A percentile compares a stretch with the other conserved stretches of the same genome.
Conservation (phyloP, 1,284 basidiomycete genomes). For the Lentinula novae-zelandiae region DNA sequence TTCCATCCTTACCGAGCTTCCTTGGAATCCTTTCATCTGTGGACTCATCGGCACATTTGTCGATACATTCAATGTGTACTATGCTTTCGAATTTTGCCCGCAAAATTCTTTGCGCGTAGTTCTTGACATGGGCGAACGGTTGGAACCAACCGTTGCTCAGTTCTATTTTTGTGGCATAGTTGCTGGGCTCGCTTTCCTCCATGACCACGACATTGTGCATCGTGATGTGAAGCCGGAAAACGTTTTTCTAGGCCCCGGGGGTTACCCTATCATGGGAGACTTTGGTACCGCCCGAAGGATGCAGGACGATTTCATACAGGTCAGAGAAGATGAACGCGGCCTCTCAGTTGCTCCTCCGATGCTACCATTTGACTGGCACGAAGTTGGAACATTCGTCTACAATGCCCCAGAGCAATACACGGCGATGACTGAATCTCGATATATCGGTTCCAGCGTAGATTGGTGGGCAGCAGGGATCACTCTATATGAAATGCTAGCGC, state of each 20-base stretch:
- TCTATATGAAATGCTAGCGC: constrained; percentile 72
- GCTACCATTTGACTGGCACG: constrained; percentile 38
- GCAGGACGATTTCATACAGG: constrained; percentile 17
- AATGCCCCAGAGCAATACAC: constrained; percentile 67
- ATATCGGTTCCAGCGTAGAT: constrained; percentile 57
- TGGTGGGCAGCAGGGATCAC: constrained; percentile 77
- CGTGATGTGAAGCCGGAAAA: constrained; percentile 10
- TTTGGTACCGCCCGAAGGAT: constrained; percentile 62
- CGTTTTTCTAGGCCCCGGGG: constrained; percentile 34
- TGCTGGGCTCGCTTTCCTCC: constrained; percentile 67
- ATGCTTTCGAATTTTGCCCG: constrained; percentile 44
- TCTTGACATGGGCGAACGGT: constrained; percentile 30
- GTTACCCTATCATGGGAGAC: constrained; percentile 69
- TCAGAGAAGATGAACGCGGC: neutral
- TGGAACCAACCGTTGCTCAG: constrained; percentile 24
- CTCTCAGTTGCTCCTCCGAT: constrained; percentile 29
- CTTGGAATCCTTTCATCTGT: constrained; percentile 50
- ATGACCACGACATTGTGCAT: constrained; percentile 16
- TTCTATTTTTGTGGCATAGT: constrained; percentile 64
- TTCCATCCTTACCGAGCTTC: constrained; percentile 31
- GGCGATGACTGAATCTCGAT: constrained; percentile 33
- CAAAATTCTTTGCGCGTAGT: constrained; percentile 36
- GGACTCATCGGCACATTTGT: constrained; percentile 40
- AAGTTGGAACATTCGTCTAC: constrained; percentile 63
- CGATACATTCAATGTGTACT: constrained; percentile 44